These are phyloP conservation scores for Mucor irregularis DNA, from an alignment of 371 early-diverging fungal genomes.

Conservation along the genomic window DNA sequence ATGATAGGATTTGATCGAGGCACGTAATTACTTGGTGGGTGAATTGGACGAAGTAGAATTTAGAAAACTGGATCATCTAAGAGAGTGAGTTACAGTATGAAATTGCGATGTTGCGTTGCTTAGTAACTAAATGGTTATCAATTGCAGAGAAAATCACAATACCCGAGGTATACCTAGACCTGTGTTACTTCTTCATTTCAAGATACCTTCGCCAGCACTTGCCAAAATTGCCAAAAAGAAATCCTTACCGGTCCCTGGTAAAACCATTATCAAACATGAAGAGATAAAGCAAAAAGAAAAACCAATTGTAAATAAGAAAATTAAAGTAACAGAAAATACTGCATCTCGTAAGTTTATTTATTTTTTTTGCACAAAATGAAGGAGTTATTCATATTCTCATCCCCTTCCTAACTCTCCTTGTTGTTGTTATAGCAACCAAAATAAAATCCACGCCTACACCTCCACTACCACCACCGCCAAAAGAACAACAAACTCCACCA, in stretches of 20 bases:
- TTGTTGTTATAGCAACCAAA: too few species aligned
- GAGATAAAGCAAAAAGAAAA: not conserved
- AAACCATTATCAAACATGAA: not conserved
- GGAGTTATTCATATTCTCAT: too few species aligned
- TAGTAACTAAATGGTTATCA: too few species aligned
- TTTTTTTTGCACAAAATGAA: too few species aligned
- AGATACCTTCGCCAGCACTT: not conserved
- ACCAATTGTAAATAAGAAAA: not conserved
- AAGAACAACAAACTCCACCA: not conserved
- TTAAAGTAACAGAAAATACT: not conserved
- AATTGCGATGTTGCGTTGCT: too few species aligned
- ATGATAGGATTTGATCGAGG: conserved; percentile 12
- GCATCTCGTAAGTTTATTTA: not conserved
- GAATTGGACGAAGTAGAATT: conserved; percentile 13
- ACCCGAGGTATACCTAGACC: not conserved
- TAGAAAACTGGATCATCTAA: not conserved
- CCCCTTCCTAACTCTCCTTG: too few species aligned
- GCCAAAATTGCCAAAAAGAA: not conserved
- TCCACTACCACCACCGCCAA: too few species aligned
- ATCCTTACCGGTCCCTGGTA: not conserved
- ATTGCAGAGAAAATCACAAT: not conserved
- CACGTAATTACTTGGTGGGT: conserved; percentile 9
- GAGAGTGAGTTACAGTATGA: conserved; percentile 2
- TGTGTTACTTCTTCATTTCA: conserved; percentile 1
- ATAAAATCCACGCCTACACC: too few species aligned